Evolutionary conservation across 139 green algal species (phyloP).

Genomic region (Volvox africanus): DNA sequence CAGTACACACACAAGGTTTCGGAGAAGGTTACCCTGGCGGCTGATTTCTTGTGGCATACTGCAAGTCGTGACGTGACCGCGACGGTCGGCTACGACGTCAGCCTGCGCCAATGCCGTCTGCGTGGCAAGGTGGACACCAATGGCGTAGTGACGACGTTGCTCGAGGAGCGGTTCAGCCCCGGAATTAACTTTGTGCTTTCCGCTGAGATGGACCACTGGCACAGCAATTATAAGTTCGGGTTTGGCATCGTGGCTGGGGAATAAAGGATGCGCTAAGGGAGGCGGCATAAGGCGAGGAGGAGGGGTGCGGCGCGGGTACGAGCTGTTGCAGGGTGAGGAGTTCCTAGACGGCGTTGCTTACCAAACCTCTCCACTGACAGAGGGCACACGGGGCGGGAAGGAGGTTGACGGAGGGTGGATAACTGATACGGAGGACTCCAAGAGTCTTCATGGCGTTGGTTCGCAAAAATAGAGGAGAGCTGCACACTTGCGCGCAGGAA

Average conservation of each 20-base stretch:
- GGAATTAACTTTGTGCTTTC: slow-evolving; percentile 97
- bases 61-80: slow-evolving; percentile 90
- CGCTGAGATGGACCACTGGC: slow-evolving; percentile 95
- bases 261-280: slow-evolving; percentile 12
- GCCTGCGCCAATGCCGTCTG: slow-evolving; percentile 87
- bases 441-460: no score
- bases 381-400: no score
- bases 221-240: slow-evolving; percentile 93
- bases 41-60: slow-evolving; percentile 96
- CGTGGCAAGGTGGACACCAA: slow-evolving; percentile 81
- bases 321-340: no score
- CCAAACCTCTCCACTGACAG: no score
- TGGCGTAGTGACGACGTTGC: slow-evolving; percentile 83
- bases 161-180: slow-evolving; percentile 96
- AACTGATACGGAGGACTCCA: no score
- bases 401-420: no score
- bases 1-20: slow-evolving; percentile 93
- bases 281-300: no score
- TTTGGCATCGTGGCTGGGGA: slow-evolving; percentile 65
- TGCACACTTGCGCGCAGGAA: no score
- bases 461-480: no score
- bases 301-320: no score
- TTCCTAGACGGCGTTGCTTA: no score
- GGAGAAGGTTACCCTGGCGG: slow-evolving; percentile 80
- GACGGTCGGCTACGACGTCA: slow-evolving; percentile 97